These are phyloP conservation scores for Penicillium verrucosum DNA, from an alignment of 2,329 filamentous ascomycete species.

Conservation along the genomic window DNA sequence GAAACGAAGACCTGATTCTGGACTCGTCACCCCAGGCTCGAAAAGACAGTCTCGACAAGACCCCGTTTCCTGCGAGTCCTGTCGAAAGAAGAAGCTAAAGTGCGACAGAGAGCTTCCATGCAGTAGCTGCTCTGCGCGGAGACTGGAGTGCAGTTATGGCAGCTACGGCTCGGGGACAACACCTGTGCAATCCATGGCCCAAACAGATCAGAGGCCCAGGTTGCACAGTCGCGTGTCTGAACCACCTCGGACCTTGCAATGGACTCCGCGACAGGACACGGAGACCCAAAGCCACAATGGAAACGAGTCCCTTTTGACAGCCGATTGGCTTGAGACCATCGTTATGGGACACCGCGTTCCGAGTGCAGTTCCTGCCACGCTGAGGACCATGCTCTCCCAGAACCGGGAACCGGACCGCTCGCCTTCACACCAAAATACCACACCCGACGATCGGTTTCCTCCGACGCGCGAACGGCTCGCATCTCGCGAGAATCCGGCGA, in stretches of 20 bases:
- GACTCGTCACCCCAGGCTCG: background rate
- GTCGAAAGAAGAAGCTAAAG: slow-evolving; percentile 49
- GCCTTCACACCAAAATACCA: background rate
- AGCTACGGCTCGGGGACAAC: background rate
- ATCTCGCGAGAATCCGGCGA: slow-evolving; percentile 21
- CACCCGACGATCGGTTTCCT: background rate
- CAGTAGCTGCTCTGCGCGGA: slow-evolving; percentile 43
- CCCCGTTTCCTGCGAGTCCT: slow-evolving; percentile 42
- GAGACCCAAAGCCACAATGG: background rate
- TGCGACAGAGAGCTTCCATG: slow-evolving; percentile 54
- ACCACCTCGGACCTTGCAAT: background rate
- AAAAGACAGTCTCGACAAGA: slow-evolving; percentile 32
- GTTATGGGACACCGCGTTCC: slow-evolving; percentile 30
- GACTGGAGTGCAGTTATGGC: slow-evolving; percentile 28
- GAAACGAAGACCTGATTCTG: slow-evolving; percentile 21
- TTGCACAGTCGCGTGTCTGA: background rate
- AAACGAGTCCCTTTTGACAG: slow-evolving; percentile 25
- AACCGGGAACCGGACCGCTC: background rate
- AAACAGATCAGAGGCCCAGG: background rate
- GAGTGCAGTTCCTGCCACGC: slow-evolving; percentile 17
- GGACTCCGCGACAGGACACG: background rate
- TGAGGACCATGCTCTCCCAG: slow-evolving; percentile 19
- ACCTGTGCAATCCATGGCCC: background rate
- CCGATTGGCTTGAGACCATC: slow-evolving; percentile 30
- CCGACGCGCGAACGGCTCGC: slow-evolving; percentile 4